These are phyloP conservation scores for Santalum album DNA, from an alignment of 164 flowering plant species.

Conservation along the genomic window DNA sequence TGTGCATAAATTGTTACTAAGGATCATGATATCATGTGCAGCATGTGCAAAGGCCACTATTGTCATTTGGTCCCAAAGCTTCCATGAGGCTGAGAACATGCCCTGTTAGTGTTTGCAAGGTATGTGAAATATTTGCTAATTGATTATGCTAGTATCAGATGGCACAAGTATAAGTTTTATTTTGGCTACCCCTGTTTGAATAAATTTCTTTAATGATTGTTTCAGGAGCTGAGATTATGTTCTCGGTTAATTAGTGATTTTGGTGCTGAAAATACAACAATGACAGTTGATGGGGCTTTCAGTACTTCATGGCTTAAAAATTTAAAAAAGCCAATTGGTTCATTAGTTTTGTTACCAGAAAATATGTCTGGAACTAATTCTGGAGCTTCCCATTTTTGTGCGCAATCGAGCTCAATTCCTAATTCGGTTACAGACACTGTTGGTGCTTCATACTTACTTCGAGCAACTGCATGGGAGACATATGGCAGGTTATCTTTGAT, in stretches of 20 bases:
- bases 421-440: conserved; percentile 58
- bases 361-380: conserved; percentile 27
- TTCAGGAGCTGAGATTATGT: conserved; percentile 75
- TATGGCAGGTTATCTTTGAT: conserved; percentile 69
- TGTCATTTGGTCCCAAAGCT: conserved; percentile 93
- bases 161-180: neutral
- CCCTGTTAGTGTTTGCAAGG: conserved; percentile 84
- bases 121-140: conserved; percentile 12
- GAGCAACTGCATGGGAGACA: conserved; percentile 85
- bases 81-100: conserved; percentile 64
- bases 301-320: conserved; percentile 80
- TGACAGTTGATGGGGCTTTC: conserved; percentile 64
- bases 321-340: conserved; percentile 45
- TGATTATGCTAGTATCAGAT: neutral
- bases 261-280: conserved; percentile 46
- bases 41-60: conserved; percentile 83
- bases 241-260: conserved; percentile 70
- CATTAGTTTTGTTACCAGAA: conserved; percentile 43
- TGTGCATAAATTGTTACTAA: too few relatives aligned
- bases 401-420: conserved; percentile 74
- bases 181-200: neutral
- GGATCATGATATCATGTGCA: conserved; percentile 21
- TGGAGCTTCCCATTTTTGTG: conserved; percentile 42
- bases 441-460: conserved; percentile 80
- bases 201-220: neutral